Evolutionary conservation across 306 rosid genomes (phyloP).

Genomic region (Glycine tomentella): DNA sequence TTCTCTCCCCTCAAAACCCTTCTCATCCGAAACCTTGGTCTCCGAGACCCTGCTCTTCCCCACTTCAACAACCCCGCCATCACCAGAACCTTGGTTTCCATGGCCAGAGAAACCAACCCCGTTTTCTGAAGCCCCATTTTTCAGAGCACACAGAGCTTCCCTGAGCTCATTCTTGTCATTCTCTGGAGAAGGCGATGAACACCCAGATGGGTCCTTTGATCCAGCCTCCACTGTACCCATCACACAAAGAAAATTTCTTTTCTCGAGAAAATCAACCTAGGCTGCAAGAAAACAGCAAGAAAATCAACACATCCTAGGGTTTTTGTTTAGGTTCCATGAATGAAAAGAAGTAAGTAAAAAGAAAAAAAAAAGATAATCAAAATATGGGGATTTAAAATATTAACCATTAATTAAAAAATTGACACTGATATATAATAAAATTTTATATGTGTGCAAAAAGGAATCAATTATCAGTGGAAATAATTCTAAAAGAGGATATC

Average conservation of each 20-base stretch:
- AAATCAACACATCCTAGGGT: slow-evolving; percentile 55
- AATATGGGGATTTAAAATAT: slow-evolving; percentile 30
- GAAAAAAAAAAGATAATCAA: background rate
- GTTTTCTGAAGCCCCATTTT: slow-evolving; percentile 43
- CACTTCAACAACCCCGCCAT: slow-evolving; percentile 38
- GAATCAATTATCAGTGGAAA: background rate
- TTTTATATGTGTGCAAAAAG: background rate
- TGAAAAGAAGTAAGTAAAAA: background rate
- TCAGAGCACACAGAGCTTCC: slow-evolving; percentile 47
- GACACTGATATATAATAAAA: background rate
- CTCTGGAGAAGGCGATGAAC: slow-evolving; percentile 50
- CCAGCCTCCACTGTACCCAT: slow-evolving; percentile 66
- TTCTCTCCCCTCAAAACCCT: slow-evolving; percentile 29
- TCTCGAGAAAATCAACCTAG: slow-evolving; percentile 49
- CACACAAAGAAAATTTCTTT: background rate
- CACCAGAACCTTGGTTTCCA: slow-evolving; percentile 43
- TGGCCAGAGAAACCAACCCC: slow-evolving; percentile 44
- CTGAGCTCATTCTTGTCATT: slow-evolving; percentile 47
- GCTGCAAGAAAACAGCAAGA: slow-evolving; percentile 32
- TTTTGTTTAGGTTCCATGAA: slow-evolving; percentile 44
- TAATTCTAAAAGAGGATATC: slow-evolving; percentile 10
- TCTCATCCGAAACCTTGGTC: slow-evolving; percentile 37
- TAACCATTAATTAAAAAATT: slow-evolving; percentile 14
- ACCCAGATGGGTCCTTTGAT: slow-evolving; percentile 53
- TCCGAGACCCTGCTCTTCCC: slow-evolving; percentile 44